A percentile compares a stretch with the other conserved stretches of the same genome.
phyloP scores from a whole-genome alignment of 495 filamentous ascomycete species.

The Friedmanniomyces endolithicus region DNA sequence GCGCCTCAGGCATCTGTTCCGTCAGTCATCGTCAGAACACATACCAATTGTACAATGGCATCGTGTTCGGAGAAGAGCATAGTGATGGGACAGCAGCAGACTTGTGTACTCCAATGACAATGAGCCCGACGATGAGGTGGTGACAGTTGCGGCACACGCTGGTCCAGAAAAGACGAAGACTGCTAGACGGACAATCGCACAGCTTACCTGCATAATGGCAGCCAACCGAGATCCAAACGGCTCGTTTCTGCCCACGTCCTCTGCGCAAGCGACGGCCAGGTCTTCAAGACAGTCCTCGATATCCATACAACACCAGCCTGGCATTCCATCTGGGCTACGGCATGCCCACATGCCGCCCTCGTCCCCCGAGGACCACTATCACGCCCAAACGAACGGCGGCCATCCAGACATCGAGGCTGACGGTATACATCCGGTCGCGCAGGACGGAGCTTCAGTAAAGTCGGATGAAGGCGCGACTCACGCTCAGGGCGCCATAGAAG shows the following conservation, averaged over 20 bases:
- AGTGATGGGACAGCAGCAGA: too few species aligned
- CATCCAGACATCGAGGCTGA: background rate
- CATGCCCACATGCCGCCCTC: constrained; percentile 14
- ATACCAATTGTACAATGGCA: too few species aligned
- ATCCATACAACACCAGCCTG: constrained; percentile 3
- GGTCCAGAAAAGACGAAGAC: too few species aligned
- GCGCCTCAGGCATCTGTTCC: too few species aligned
- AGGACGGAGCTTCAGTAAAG: background rate
- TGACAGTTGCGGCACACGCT: too few species aligned
- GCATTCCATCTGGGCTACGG: constrained; percentile 5
- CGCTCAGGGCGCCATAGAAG: constrained; percentile 5
- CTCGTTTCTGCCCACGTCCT: background rate
- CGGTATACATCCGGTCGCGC: constrained; percentile 1
- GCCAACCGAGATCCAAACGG: background rate
- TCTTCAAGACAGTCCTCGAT: background rate
- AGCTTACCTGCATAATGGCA: too few species aligned
- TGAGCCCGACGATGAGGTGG: too few species aligned
- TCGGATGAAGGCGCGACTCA: constrained; percentile 1
- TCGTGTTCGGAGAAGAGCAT: too few species aligned
- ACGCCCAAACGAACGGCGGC: background rate
- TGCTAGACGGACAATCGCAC: too few species aligned
- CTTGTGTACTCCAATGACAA: too few species aligned
- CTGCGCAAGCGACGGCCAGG: background rate
- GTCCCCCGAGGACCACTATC: constrained; percentile 4
- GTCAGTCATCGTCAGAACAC: too few species aligned